Percentiles rank a stretch among this genome's conserved stretches.
Conservation (phyloP, 345 rosid species). For the Lagerstroemia speciosa region DNA sequence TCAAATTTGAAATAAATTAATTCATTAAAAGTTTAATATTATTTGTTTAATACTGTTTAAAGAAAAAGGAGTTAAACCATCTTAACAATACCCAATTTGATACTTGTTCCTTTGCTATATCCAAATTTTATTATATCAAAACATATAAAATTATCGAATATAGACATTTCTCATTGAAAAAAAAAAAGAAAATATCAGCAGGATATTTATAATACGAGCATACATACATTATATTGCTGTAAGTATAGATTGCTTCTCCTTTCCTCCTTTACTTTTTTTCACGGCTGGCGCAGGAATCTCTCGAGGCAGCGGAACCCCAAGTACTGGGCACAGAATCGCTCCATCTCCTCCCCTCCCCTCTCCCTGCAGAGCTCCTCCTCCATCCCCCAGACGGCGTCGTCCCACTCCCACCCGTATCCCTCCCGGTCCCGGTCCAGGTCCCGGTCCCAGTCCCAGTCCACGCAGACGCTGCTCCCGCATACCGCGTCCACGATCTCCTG, state of each 20-base stretch:
- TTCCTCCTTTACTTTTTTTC: not conserved
- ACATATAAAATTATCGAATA: not conserved
- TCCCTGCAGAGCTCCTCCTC: slow-evolving; percentile 61
- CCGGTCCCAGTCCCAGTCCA: slow-evolving; percentile 10
- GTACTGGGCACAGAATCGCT: slow-evolving; percentile 68
- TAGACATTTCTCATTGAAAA: not conserved
- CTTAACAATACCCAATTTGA: too few relatives aligned
- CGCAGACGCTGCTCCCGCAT: slow-evolving; percentile 21
- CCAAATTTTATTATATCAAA: too few relatives aligned
- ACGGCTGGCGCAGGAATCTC: slow-evolving; percentile 53
- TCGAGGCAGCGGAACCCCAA: slow-evolving; percentile 84
- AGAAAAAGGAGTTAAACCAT: too few relatives aligned
- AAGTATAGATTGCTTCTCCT: too few relatives aligned
- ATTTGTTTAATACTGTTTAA: too few relatives aligned
- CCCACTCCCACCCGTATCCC: slow-evolving; percentile 29
- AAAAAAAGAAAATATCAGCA: not conserved
- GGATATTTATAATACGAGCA: too few relatives aligned
- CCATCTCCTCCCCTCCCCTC: slow-evolving; percentile 80
- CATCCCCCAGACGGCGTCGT: slow-evolving; percentile 44
- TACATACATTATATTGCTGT: too few relatives aligned
- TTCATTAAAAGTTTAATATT: too few relatives aligned
- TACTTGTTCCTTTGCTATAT: too few relatives aligned
- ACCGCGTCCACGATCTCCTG: slow-evolving; percentile 78
- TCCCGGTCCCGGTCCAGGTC: too few relatives aligned
- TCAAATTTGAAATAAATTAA: too few relatives aligned